These are phyloP conservation scores for Calonectria leucothoes DNA, from an alignment of 2,329 filamentous ascomycete genomes.

Conservation along the genomic window DNA sequence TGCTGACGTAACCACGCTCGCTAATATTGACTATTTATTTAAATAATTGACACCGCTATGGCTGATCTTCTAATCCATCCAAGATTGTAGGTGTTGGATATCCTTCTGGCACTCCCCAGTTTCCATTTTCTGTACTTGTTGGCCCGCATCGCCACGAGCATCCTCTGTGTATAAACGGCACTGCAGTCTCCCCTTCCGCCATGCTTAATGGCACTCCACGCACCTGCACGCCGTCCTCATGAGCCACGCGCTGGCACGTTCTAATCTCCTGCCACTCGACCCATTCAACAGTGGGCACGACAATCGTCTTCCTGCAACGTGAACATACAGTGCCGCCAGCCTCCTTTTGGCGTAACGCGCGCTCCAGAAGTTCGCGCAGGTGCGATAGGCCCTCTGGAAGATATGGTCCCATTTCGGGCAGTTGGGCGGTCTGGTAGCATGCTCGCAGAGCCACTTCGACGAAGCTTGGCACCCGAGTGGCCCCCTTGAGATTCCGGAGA, in stretches of 20 bases:
- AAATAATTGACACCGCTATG: constrained; percentile 6
- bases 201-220: constrained; percentile 42
- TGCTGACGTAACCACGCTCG: not conserved
- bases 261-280: constrained; percentile 69
- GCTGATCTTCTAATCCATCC: constrained; percentile 11
- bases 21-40: constrained; percentile 5
- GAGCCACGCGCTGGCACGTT: constrained; percentile 26
- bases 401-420: constrained; percentile 55
- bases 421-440: constrained; percentile 57
- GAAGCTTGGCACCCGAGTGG: constrained; percentile 59
- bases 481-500: constrained; percentile 3
- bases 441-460: constrained; percentile 62
- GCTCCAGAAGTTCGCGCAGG: constrained; percentile 54
- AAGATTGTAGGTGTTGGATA: constrained; percentile 23
- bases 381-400: constrained; percentile 56
- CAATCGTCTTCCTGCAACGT: constrained; percentile 59
- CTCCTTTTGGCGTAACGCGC: constrained; percentile 55
- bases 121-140: constrained; percentile 12
- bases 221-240: constrained; percentile 20
- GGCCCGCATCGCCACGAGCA: constrained; percentile 64
- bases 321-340: constrained; percentile 64
- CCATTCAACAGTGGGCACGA: constrained; percentile 68
- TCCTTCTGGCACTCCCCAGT: constrained; percentile 37
- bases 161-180: constrained; percentile 61
- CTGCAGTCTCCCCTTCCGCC: constrained; percentile 48